Evolutionary conservation across 2,329 filamentous ascomycete genomes (phyloP), one percentile per base, ranked within the genome.

Genomic region (Alternaria burnsii): DNA sequence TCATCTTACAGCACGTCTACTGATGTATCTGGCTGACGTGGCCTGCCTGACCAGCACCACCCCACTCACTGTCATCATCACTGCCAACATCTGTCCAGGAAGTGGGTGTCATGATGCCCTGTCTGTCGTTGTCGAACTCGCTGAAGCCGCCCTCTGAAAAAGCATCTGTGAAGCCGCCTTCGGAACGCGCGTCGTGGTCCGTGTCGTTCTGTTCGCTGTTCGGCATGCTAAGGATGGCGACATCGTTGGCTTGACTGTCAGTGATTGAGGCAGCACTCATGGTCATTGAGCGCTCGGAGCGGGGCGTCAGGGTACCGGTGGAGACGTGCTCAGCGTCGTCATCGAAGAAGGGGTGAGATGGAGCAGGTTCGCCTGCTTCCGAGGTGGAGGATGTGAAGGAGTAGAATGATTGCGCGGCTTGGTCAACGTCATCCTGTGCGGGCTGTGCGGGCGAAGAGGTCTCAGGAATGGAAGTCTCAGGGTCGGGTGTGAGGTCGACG

Each of bases 21-120:
- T 72, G 72, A 38, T 76, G 71, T 22, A 72, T 56, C 60, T 60
- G 58, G 18, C 58, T 60, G 40, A 60, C 71, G 36, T 74, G 69
- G 0, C 74, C 74, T 22, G 69, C 66, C 36, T 65, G 61, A 4
- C 65, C 68, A 0, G 63, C 63, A 28, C 73, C 74, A 36, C 72
- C 77, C 68, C 71, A 77, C 52, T 80, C 78, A 38, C 78, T 79
- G 59, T 75, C 77, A 43, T 74, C 72, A 47, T 80, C 78, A 58
- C 76, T 79, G 2, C 76, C 78, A 10, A 80, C 73, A 57, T 80
- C 78, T 40, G 76, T 78, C 78, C 78, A 80, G 24, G 71, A 75
- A 14, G 63, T 72, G 10, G 78, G 78, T 7, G 78, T 80, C 71
- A 75, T 72, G 16, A 74, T 67, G 16, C 78, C 78, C 4, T 47